Percentiles rank a stretch among this genome's conserved stretches.
phyloP scores from a whole-genome alignment of 257 asterid species.

The Ehretia macrophylla region DNA sequence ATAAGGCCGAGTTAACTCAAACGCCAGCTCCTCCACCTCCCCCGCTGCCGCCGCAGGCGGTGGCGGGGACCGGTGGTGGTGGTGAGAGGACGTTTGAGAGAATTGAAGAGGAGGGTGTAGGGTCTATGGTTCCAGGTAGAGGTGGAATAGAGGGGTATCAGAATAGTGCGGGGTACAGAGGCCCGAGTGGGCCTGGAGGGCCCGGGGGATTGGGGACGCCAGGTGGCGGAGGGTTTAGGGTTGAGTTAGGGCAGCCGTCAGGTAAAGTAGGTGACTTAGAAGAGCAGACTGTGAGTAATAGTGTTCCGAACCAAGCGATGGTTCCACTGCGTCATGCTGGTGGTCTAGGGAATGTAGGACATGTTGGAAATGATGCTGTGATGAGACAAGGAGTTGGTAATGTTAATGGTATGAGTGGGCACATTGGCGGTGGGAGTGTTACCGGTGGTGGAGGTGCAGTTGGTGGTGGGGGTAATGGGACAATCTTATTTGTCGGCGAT shows the following conservation, averaged over 20 bases:
- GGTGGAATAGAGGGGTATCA: conserved; percentile 31
- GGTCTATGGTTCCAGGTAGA: conserved; percentile 23
- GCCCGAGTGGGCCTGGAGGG: conserved; percentile 28
- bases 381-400: conserved; percentile 5
- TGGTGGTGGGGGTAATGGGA: conserved; percentile 36
- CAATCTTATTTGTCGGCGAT: conserved; percentile 7
- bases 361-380: conserved; percentile 1
- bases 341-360: conserved; percentile 11
- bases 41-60: conserved; percentile 19
- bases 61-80: conserved; percentile 23
- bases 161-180: conserved; percentile 5
- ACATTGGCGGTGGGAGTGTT: conserved; percentile 24
- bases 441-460: conserved; percentile 26
- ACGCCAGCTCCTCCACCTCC: conserved; percentile 23
- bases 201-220: conserved; percentile 4
- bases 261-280: conserved; percentile 25
- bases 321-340: conserved; percentile 24
- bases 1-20: conserved; percentile 15
- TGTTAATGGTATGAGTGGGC: conserved; percentile 18
- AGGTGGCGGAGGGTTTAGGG: conserved; percentile 32
- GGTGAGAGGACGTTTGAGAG: conserved; percentile 8
- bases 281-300: conserved; percentile 19
- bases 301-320: conserved; percentile 22
- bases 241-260: conserved; percentile 33
- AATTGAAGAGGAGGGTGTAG: conserved; percentile 2